A percentile compares a stretch with the other conserved stretches of the same genome.
Conservation (phyloP, 2,329 filamentous ascomycete genomes). For the Ustilaginoidea virens region DNA sequence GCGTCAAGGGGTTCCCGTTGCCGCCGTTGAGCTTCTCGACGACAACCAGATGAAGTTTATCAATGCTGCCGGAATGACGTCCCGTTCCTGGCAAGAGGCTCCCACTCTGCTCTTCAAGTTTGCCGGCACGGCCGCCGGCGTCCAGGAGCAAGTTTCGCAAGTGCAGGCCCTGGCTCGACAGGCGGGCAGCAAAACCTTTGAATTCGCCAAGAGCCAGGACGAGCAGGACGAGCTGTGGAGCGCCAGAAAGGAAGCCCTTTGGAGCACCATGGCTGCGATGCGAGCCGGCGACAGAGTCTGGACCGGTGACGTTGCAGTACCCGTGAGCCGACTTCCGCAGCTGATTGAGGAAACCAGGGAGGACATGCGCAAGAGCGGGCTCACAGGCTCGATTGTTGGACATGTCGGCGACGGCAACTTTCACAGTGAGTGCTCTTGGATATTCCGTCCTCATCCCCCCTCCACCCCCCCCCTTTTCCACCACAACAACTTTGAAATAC, state of each 20-base stretch:
- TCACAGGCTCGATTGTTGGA: slow-evolving; percentile 42
- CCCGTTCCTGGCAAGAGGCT: slow-evolving; percentile 51
- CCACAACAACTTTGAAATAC: too few relatives aligned
- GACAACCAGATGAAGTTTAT: slow-evolving; percentile 72
- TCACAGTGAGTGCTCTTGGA: slow-evolving; percentile 34
- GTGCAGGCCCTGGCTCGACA: slow-evolving; percentile 48
- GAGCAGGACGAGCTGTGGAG: slow-evolving; percentile 72
- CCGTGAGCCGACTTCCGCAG: slow-evolving; percentile 55
- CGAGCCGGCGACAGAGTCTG: slow-evolving; percentile 57
- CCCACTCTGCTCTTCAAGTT: slow-evolving; percentile 82
- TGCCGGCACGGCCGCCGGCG: slow-evolving; percentile 48
- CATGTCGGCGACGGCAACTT: slow-evolving; percentile 72
- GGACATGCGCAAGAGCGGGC: slow-evolving; percentile 25
- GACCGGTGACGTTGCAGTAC: slow-evolving; percentile 79
- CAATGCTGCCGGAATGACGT: slow-evolving; percentile 50
- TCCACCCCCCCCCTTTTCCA: not conserved
- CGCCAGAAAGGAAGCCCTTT: slow-evolving; percentile 70
- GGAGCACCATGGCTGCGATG: slow-evolving; percentile 59
- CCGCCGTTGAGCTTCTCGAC: slow-evolving; percentile 85
- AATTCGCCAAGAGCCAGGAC: slow-evolving; percentile 54
- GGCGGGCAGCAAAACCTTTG: slow-evolving; percentile 52
- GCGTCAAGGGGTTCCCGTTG: slow-evolving; percentile 64
- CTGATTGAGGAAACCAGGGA: slow-evolving; percentile 59
- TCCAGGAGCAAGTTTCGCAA: slow-evolving; percentile 64
- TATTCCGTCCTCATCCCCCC: not conserved